A percentile compares a stretch with the other conserved stretches of the same genome.
Conservation (phyloP, 2,329 filamentous ascomycete species). For the Penicillium sp. region DNA sequence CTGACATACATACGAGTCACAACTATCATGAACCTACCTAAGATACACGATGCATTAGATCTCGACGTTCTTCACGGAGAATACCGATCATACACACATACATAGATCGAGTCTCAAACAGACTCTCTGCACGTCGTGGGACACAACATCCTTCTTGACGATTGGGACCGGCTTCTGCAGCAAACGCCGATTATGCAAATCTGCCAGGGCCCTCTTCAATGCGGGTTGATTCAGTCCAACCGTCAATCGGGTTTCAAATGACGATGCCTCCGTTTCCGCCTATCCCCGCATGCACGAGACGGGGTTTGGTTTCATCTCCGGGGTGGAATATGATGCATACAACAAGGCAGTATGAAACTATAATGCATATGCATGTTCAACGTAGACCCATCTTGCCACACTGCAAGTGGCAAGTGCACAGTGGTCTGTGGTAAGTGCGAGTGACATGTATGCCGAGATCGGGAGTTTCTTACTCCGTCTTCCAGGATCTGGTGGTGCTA, state of each 20-base stretch:
- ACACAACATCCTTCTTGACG: conserved; percentile 3
- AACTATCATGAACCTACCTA: no score
- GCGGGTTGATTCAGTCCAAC: neutral
- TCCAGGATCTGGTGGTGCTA: neutral
- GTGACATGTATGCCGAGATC: conserved; percentile 2
- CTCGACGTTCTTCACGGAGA: neutral
- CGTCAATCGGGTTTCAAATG: neutral
- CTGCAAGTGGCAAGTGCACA: no score
- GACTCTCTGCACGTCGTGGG: neutral
- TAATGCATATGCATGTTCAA: neutral
- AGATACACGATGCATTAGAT: neutral
- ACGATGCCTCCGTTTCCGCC: neutral
- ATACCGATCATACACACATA: no score
- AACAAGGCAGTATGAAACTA: neutral
- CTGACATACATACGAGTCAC: no score
- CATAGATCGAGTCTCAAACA: neutral
- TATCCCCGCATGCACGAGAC: conserved; percentile 7
- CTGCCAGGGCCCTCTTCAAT: neutral
- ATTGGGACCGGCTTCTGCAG: neutral
- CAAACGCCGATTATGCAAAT: neutral
- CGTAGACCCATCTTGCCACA: no score
- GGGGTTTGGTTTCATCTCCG: neutral
- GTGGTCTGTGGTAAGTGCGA: neutral
- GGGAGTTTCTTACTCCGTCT: neutral
- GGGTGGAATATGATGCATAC: conserved; percentile 4